phyloP scores from a whole-genome alignment of 108 stramenopile species.

The Bacterosira constricta region DNA sequence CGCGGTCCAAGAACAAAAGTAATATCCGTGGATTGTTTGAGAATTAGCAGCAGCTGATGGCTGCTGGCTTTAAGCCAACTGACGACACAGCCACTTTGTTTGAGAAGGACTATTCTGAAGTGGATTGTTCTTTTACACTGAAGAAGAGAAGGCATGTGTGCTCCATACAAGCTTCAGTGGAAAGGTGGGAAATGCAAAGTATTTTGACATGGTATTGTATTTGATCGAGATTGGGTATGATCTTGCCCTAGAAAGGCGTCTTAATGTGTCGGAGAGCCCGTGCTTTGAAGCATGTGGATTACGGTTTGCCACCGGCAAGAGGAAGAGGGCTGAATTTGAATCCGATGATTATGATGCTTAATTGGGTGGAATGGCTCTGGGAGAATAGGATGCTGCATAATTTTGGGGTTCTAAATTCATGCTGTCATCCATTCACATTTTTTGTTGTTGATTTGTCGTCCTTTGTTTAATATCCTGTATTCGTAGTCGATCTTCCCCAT shows the following conservation, averaged over 20 bases:
- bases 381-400: no score
- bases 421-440: no score
- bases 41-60: not conserved
- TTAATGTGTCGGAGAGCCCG: conserved; percentile 27
- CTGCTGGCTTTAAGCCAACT: not conserved
- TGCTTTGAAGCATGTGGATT: conserved; percentile 27
- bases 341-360: no score
- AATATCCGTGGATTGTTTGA: not conserved
- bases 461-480: no score
- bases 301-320: not conserved
- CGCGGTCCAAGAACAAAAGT: not conserved
- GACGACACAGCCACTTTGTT: no score
- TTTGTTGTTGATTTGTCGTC: no score
- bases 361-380: no score
- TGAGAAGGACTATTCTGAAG: no score
- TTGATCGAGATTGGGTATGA: conserved; percentile 29
- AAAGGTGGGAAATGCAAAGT: not conserved
- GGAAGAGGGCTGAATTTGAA: no score
- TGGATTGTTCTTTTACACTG: not conserved
- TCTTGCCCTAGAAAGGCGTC: conserved; percentile 1
- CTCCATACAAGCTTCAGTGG: not conserved
- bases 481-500: no score
- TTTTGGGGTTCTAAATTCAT: no score
- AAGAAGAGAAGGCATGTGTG: not conserved
- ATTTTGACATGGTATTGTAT: conserved; percentile 2